Base-by-base conservation (phyloP, 306 rosid genomes). In the Oemleria cerasiformis region DNA sequence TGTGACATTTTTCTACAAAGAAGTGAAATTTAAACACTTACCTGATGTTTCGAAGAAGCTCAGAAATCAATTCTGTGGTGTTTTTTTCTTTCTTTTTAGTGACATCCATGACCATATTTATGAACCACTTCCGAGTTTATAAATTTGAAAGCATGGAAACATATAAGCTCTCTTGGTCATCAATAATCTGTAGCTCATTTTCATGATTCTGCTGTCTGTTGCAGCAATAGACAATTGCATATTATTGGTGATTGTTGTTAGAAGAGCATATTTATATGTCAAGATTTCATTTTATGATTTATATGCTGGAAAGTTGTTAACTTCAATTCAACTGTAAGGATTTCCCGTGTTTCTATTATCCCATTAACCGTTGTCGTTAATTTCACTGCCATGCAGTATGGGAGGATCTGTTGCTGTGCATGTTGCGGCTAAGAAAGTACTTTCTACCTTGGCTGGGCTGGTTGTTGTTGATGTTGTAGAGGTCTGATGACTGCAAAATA, bases 371-470 rank as follows among this genome's bases (percentile, higher is more conserved):
- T 60, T 34, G 16, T 71, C 70, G 40, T 51, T 23, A 51, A 66
- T 40, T 20, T 78, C 10, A 8, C 72, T 73, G 59, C 50, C 53
- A 48, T 75, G 65, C 79, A 90, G 98, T 84, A 91, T 94, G 97
- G 98, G 98, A 75, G 98, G 98, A 64, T 89, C 98, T 25, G 85
- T 94, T 42, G 98, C 96, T 79, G 96, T 91, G 75, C 99, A 94
- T 78, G 85, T 91, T 79, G 95, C 97, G 67, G 95, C 92, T 23
- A 85, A 77, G 76, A 91, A 77, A 75, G 80, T 77, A 50, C 61
- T 91, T 49, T 69, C 95, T 74, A 89, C 84, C 81, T 80, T 91
- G 82, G 96, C 96, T 79, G 99, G 99, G 70, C 81, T 94, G 74
- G 81, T 94, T n/a, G 90, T 94, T 70, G 94, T 94, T 79, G 99